Conservation (phyloP, 257 asterid genomes). For the Fraxinus quadrangulata region DNA sequence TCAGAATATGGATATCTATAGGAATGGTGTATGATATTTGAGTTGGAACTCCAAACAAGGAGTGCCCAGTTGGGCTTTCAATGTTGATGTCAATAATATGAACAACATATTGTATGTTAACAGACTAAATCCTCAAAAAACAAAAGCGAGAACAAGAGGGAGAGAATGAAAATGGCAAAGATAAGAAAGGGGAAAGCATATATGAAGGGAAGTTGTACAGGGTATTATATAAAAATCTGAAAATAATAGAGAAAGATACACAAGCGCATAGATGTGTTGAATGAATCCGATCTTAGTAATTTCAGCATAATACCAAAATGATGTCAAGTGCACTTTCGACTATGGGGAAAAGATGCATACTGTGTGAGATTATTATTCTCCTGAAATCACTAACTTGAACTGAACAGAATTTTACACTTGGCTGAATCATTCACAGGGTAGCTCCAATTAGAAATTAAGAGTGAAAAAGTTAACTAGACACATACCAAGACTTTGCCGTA, state of each 20-base stretch:
- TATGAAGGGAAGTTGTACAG: not conserved
- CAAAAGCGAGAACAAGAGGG: not conserved
- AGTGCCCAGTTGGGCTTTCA: not conserved
- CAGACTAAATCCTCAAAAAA: not conserved
- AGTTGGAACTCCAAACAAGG: not conserved
- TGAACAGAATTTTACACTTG: not conserved
- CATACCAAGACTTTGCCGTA: constrained; percentile 26
- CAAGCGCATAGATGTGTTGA: not conserved
- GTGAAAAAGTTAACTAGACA: not conserved
- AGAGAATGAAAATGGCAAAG: not conserved
- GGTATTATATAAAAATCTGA: not conserved
- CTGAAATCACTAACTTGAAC: constrained; percentile 1
- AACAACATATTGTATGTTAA: not conserved
- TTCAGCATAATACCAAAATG: constrained; percentile 8
- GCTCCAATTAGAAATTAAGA: not conserved
- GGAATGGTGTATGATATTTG: not conserved
- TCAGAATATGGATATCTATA: not conserved
- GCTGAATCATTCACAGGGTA: not conserved
- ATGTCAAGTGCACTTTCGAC: not conserved
- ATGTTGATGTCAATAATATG: not conserved
- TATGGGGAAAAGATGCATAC: not conserved
- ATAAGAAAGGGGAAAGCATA: not conserved
- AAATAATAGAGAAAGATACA: not conserved
- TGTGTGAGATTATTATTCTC: not conserved
- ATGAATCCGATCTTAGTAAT: not conserved